Conservation (phyloP, 164 flowering plant species). For the Malania oleifera region DNA sequence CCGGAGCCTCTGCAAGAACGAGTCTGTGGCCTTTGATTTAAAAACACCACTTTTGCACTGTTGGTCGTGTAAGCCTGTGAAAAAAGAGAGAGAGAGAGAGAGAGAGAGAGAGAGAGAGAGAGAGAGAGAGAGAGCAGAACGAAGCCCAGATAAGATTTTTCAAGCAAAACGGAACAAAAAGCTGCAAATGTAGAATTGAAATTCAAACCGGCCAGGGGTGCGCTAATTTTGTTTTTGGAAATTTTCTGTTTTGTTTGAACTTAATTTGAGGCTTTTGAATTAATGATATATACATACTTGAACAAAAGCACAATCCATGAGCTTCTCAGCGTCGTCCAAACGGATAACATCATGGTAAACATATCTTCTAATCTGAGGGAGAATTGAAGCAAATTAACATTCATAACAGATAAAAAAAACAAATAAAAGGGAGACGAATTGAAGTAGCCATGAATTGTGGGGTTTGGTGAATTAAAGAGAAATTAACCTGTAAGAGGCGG, state of each 20-base stretch:
- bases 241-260: too few species aligned
- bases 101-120: neutral
- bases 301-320: slow-evolving; percentile 66
- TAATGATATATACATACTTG: slow-evolving; percentile 71
- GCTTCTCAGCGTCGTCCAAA: slow-evolving; percentile 58
- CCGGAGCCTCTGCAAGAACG: slow-evolving; percentile 19
- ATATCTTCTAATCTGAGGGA: slow-evolving; percentile 68
- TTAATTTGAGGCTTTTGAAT: too few species aligned
- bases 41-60: slow-evolving; percentile 26
- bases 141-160: neutral
- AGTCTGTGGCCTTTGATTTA: slow-evolving; percentile 19
- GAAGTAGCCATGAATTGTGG: neutral
- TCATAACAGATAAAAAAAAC: neutral
- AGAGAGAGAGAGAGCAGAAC: neutral
- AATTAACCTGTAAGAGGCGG: slow-evolving; percentile 75
- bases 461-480: neutral
- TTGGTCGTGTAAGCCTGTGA: slow-evolving; percentile 24
- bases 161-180: neutral
- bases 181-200: neutral
- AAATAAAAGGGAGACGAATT: neutral
- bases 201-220: neutral
- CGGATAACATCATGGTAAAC: slow-evolving; percentile 85
- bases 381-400: too few species aligned
- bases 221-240: too few species aligned
- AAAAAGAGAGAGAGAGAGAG: neutral